Percentiles rank a stretch among this genome's conserved stretches.
Evolutionary conservation across 495 filamentous ascomycete species (phyloP).

Genomic region (Lentithecium fluviatile): DNA sequence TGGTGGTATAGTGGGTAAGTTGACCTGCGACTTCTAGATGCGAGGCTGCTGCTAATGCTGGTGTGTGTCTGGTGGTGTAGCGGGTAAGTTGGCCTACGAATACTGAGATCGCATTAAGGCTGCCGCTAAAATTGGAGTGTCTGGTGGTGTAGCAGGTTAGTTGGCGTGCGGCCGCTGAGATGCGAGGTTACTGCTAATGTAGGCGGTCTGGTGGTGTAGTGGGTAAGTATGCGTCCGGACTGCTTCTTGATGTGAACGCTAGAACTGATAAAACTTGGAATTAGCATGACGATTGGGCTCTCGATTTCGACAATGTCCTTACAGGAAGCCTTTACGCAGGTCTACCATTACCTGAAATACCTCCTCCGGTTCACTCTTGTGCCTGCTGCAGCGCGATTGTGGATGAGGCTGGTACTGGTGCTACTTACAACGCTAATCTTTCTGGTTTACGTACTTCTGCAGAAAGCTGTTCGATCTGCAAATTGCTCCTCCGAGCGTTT

Average conservation of each 20-base stretch:
- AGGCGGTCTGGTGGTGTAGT: too few species aligned
- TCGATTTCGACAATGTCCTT: slow-evolving; percentile 5
- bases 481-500: slow-evolving; percentile 2
- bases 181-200: too few species aligned
- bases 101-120: background rate
- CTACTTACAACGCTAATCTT: background rate
- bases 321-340: background rate
- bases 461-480: slow-evolving; percentile 11
- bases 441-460: slow-evolving; percentile 5
- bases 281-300: slow-evolving; percentile 5
- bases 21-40: background rate
- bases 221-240: too few species aligned
- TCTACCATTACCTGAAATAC: background rate
- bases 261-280: too few species aligned
- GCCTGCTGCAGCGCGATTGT: slow-evolving; percentile 7
- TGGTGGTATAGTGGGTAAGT: slow-evolving; percentile 12
- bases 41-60: slow-evolving; percentile 1
- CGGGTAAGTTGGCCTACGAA: background rate
- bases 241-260: too few species aligned
- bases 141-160: background rate
- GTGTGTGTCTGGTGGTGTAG: background rate
- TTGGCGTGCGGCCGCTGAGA: too few species aligned
- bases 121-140: background rate
- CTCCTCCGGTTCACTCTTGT: slow-evolving; percentile 1
- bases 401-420: background rate